Conservation (phyloP, 345 rosid genomes). For the Sonneratia caseolaris region DNA sequence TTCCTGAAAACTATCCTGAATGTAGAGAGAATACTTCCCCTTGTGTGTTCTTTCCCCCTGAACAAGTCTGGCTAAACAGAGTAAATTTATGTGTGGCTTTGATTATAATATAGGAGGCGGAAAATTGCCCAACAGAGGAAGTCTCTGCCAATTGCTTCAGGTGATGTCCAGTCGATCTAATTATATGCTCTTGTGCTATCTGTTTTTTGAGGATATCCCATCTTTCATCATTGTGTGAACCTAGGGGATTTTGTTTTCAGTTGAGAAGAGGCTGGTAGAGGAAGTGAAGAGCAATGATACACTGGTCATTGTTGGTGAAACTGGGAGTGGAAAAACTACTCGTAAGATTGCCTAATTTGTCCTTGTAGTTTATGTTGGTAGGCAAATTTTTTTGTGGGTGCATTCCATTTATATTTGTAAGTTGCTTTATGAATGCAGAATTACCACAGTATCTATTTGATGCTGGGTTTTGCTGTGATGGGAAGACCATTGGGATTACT, state of each 20-base stretch:
- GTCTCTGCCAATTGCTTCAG: conserved; percentile 85
- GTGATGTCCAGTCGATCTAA: conserved; percentile 14
- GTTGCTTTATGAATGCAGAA: conserved; percentile 28
- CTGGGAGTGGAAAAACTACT: conserved; percentile 96
- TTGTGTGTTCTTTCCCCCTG: not conserved
- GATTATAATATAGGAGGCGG: conserved; percentile 30
- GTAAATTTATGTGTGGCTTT: not conserved
- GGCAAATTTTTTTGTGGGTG: not conserved
- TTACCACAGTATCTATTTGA: conserved; percentile 69
- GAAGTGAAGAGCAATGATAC: conserved; percentile 54
- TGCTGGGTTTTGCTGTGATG: conserved; percentile 70
- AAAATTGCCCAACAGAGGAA: conserved; percentile 49
- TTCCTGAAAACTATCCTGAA: not conserved
- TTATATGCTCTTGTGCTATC: not conserved
- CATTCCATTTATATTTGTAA: not conserved
- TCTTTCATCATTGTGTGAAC: conserved; percentile 6
- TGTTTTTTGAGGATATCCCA: not conserved
- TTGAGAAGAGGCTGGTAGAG: conserved; percentile 59
- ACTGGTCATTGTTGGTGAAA: conserved; percentile 86
- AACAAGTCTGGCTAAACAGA: not conserved
- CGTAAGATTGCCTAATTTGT: conserved; percentile 28
- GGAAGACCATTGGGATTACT: conserved; percentile 66
- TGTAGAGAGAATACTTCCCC: not conserved
- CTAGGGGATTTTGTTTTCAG: conserved; percentile 18
- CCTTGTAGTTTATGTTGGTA: not conserved